phyloP scores from a whole-genome alignment of 1,139 yeast species.

The Blastobotrys raffinosifermentans region DNA sequence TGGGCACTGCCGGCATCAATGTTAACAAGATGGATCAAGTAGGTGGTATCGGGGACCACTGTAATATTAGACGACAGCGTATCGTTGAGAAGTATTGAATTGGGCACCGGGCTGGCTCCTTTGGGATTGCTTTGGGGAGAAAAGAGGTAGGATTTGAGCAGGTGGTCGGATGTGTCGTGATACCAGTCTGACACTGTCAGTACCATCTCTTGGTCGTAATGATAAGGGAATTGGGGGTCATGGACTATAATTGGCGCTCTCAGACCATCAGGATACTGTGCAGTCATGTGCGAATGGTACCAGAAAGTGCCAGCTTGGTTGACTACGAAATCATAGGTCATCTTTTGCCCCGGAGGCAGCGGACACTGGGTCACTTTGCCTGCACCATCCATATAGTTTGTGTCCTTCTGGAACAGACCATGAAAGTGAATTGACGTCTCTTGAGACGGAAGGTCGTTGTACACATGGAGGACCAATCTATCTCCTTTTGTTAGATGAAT shows the following conservation, averaged over 20 bases:
- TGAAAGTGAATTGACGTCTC: conserved; percentile 86
- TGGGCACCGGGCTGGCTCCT: conserved; percentile 95
- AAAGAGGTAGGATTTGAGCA: conserved; percentile 47
- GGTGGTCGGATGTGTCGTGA: conserved; percentile 52
- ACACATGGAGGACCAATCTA: conserved; percentile 59
- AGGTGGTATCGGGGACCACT: conserved; percentile 76
- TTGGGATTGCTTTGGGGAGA: conserved; percentile 78
- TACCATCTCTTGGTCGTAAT: conserved; percentile 69
- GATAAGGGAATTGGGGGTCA: conserved; percentile 47
- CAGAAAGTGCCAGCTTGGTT: conserved; percentile 85
- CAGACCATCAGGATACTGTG: conserved; percentile 90
- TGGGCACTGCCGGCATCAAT: conserved; percentile 86
- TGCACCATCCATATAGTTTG: conserved; percentile 81
- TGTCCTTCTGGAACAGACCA: conserved; percentile 77
- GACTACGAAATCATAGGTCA: conserved; percentile 74
- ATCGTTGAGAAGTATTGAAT: conserved; percentile 70
- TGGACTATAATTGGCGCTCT: conserved; percentile 72
- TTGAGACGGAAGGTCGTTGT: conserved; percentile 54
- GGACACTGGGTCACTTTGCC: conserved; percentile 85
- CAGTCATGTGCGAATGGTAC: conserved; percentile 88
- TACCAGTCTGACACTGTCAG: conserved; percentile 79
- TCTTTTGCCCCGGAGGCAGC: conserved; percentile 63
- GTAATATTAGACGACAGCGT: conserved; percentile 62
- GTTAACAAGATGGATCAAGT: conserved; percentile 69
- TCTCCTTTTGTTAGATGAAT: conserved; percentile 70